These are phyloP conservation scores for Globisporangium nodosum DNA, from an alignment of 352 stramenopile species.

Conservation along the genomic window DNA sequence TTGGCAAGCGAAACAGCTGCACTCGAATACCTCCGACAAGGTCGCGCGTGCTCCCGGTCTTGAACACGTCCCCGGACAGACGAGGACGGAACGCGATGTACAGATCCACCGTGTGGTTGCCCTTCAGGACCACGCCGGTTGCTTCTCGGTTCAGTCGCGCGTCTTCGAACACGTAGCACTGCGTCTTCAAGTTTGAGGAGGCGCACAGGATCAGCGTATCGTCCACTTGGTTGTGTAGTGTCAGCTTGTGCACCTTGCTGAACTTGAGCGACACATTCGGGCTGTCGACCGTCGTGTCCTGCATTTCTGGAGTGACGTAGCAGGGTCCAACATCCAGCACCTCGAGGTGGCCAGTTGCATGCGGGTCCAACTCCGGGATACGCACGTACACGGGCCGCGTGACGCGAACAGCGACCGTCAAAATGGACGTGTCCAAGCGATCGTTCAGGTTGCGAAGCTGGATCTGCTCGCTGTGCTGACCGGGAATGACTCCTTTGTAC, in stretches of 20 bases:
- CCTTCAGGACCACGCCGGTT: conserved; percentile 61
- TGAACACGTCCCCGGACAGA: conserved; percentile 73
- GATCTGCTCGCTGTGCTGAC: conserved; percentile 75
- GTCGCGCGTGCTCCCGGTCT: conserved; percentile 69
- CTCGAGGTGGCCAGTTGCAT: conserved; percentile 66
- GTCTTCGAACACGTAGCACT: conserved; percentile 88
- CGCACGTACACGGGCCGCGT: conserved; percentile 80
- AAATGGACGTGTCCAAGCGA: conserved; percentile 61
- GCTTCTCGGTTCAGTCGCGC: conserved; percentile 61
- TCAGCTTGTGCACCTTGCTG: conserved; percentile 85
- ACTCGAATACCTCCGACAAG: conserved; percentile 85
- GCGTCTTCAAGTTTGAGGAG: conserved; percentile 85
- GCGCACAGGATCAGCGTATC: conserved; percentile 70
- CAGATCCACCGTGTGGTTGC: conserved; percentile 61
- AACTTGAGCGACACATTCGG: conserved; percentile 74
- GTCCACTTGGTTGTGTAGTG: conserved; percentile 72
- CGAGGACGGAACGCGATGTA: conserved; percentile 79
- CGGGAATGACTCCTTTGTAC: conserved; percentile 56
- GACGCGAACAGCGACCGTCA: conserved; percentile 62
- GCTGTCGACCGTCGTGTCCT: conserved; percentile 71
- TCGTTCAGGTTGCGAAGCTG: conserved; percentile 80
- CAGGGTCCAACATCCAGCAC: conserved; percentile 73
- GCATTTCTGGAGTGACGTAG: conserved; percentile 83
- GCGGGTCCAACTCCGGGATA: conserved; percentile 74
- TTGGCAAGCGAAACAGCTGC: conserved; percentile 55